Evolutionary conservation across 2,329 filamentous ascomycete genomes (phyloP), one percentile per base, ranked within the genome.

Genomic region (Diaporthe citriasiana): DNA sequence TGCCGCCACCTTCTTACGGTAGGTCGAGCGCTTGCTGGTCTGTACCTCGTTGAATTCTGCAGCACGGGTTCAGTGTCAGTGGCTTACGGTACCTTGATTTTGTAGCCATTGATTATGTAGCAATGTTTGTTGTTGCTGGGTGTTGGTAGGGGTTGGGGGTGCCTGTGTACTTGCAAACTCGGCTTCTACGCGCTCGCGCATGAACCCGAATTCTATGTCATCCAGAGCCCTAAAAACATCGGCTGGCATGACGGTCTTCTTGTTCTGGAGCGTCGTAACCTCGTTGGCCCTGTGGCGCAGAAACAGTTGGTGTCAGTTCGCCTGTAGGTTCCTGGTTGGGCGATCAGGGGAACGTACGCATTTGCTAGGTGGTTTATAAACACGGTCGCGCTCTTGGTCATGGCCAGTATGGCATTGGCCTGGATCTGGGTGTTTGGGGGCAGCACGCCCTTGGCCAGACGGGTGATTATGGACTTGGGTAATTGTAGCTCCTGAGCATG

Each of bases 401-500:
- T 89, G 13, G 94, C 94, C 69, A 94, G 84, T 71, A 95, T 89
- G 55, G 94, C 94, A 84, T 95, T 95, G 79, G 92, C 94, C 81
- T 96, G 93, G 65, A 96, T 94, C 83, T 95, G 93, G 7, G 94
- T 95, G 81, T 95, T 95, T 8, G 93, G 88, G 0, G 94, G 94
- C 7, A 97, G 85, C 8, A 94, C 93, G 53, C 93, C 93, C 84
- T 96, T 96, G 53, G 93, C 93, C 45, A 97, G 87, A 71, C 94
- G 89, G 70, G 93, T 93, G 77, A 96, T 92, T 83, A 96, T 95
- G 9, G 93, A 95, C 80, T 94, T 95, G 42, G 94, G 94, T 19
- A 97, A 87, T 75, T 88, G 92, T 73, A 95, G 89, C 80, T 96
- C 94, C 92, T 94, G 71, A 60, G 70, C 30, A 22, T 12, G 7